Conservation (phyloP, 1,284 basidiomycete species). For the Rhodofomes roseus region DNA sequence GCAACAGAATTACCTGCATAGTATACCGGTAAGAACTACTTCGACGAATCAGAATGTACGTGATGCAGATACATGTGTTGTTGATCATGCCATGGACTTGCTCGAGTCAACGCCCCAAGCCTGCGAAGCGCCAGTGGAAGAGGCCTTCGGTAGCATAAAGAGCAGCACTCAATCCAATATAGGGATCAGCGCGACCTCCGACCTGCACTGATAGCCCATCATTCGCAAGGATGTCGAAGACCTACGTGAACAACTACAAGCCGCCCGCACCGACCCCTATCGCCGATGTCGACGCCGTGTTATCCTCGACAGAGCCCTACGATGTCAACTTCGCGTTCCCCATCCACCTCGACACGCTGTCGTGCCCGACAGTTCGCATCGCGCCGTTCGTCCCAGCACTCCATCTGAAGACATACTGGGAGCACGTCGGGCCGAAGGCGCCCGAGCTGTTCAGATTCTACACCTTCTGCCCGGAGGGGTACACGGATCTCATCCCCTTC, state of each 20-base stretch:
- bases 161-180: too few relatives aligned
- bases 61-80: too few relatives aligned
- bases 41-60: too few relatives aligned
- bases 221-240: not conserved
- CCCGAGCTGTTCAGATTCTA: slow-evolving; percentile 18
- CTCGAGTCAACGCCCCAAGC: too few relatives aligned
- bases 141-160: too few relatives aligned
- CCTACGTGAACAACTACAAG: not conserved
- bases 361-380: slow-evolving; percentile 12
- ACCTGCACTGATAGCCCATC: too few relatives aligned
- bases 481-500: slow-evolving; percentile 28
- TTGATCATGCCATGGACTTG: too few relatives aligned
- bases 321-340: slow-evolving; percentile 12
- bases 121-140: too few relatives aligned
- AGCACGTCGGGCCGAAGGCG: slow-evolving; percentile 6
- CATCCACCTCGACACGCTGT: slow-evolving; percentile 10
- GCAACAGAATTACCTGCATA: too few relatives aligned
- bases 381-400: slow-evolving; percentile 18
- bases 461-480: slow-evolving; percentile 7
- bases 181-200: too few relatives aligned
- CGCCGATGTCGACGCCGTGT: not conserved
- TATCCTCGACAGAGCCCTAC: slow-evolving; percentile 7
- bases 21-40: too few relatives aligned
- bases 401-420: slow-evolving; percentile 19
- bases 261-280: not conserved